These are phyloP conservation scores for Tagetes patula DNA, from an alignment of 129 eudicot species.

Conservation along the genomic window DNA sequence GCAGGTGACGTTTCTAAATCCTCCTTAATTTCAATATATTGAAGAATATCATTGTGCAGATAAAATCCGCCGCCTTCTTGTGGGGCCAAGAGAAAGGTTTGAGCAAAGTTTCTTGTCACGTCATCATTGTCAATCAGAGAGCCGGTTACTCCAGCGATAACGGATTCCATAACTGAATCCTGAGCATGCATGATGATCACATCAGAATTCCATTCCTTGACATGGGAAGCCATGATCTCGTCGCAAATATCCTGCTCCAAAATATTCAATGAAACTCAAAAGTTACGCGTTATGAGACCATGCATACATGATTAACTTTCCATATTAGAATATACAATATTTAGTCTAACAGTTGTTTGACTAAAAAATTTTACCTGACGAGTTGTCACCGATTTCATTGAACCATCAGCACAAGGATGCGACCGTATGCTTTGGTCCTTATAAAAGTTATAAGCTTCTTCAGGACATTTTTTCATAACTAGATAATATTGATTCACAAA, in stretches of 20 bases:
- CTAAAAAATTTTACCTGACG: constrained; percentile 25
- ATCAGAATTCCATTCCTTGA: constrained; percentile 36
- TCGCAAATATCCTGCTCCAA: constrained; percentile 38
- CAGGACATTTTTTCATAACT: constrained; percentile 24
- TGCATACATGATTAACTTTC: background rate
- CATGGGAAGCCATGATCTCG: constrained; percentile 26
- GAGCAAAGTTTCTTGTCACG: constrained; percentile 32
- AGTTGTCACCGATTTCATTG: constrained; percentile 36
- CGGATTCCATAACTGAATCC: constrained; percentile 33
- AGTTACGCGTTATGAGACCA: background rate
- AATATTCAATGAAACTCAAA: background rate
- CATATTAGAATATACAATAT: background rate
- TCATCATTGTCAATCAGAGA: constrained; percentile 27
- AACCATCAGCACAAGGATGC: constrained; percentile 32
- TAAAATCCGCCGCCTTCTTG: constrained; percentile 44
- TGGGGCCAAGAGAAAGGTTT: constrained; percentile 40
- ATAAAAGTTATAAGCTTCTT: constrained; percentile 37
- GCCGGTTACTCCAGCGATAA: constrained; percentile 37
- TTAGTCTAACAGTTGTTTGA: background rate
- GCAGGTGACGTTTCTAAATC: constrained; percentile 10
- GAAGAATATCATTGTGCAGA: constrained; percentile 39
- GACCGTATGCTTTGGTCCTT: constrained; percentile 31
- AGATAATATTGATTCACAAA: constrained; percentile 36
- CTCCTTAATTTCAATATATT: constrained; percentile 15
- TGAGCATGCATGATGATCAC: constrained; percentile 35